Base-by-base conservation (phyloP, 2,329 filamentous ascomycete genomes). In the Cladophialophora chaetospira region DNA sequence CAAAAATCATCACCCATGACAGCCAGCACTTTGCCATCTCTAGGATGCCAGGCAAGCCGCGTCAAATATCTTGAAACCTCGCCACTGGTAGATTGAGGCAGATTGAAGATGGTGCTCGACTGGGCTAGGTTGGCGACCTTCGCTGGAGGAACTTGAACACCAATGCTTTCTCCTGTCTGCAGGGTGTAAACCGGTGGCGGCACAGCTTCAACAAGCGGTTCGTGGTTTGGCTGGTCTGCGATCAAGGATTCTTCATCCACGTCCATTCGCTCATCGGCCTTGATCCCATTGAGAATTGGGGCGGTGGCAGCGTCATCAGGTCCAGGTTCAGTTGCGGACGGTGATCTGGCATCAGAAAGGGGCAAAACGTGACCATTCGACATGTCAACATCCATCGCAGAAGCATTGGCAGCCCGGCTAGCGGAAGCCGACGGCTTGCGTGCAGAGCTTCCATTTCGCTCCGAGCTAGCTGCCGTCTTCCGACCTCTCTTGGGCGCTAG, bases 111-210 rank as follows among this genome's bases (percentile, higher is more conserved):
- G 58, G 69, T 70, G 63, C 77, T 77, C 64, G 75, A 68, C 40
- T 74, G 71, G 35, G 69, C 70, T 55, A 80, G 71, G 66, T 79
- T 75, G 59, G 72, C 68, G 42, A 76, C 72, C 68, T 78, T 79
- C 68, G 76, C 75, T 66, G 76, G 73, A 48, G 56, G 53, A 63
- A 75, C 77, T 67, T 79, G 77, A 56, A 79, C 71, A 57, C 73
- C 76, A 62, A 74, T 68, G 66, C 76, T 79, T 53, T 70, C 69
- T 47, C 77, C 77, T 43, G 68, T 75, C 33, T 70, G 72, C 55
- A 78, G 63, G 9, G 75, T 78, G 56, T 71, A 70, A 28, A 69
- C 67, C 49, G 68, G 64, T 8, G 69, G 65, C 33, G 66, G 63
- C 47, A 64, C 48, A 31, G 40, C 28, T 55, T 64, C 57, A 61